phyloP scores from a whole-genome alignment of 1,139 yeast genomes.

The Diutina siamensis region DNA sequence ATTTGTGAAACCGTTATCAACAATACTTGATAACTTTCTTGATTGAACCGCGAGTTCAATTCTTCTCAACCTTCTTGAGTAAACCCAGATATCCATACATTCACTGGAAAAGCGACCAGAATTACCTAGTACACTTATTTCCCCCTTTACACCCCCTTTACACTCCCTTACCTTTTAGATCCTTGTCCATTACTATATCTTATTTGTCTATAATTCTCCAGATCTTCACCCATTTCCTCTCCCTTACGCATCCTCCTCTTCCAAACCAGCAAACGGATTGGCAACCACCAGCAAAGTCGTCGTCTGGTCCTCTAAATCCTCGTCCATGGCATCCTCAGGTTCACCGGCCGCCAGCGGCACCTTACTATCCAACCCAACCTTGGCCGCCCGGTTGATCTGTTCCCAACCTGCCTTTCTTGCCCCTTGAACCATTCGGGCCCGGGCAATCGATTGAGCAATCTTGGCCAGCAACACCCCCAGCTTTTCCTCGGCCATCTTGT shows the following conservation, averaged over 20 bases:
- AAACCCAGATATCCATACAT: no score
- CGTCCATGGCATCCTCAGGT: not conserved
- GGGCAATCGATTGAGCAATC: constrained; percentile 50
- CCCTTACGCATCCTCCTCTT: constrained; percentile 1
- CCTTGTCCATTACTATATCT: no score
- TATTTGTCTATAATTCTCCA: no score
- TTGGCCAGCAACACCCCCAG: constrained; percentile 48
- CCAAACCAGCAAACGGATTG: constrained; percentile 1
- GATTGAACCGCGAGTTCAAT: no score
- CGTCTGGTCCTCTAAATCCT: not conserved
- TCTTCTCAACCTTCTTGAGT: no score
- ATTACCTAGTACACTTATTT: no score
- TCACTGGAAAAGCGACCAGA: no score
- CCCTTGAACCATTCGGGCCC: constrained; percentile 49
- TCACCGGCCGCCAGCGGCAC: not conserved
- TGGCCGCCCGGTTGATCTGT: constrained; percentile 33
- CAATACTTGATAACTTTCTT: no score
- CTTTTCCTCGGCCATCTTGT: constrained; percentile 33
- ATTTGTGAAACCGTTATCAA: no score
- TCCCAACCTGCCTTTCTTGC: constrained; percentile 71
- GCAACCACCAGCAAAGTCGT: not conserved
- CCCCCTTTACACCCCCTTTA: no score
- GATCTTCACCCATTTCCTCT: not conserved
- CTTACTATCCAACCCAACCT: not conserved
- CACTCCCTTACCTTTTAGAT: no score